Base-by-base conservation (phyloP, 106 monocot genomes). In the Xerophyta viscosa region DNA sequence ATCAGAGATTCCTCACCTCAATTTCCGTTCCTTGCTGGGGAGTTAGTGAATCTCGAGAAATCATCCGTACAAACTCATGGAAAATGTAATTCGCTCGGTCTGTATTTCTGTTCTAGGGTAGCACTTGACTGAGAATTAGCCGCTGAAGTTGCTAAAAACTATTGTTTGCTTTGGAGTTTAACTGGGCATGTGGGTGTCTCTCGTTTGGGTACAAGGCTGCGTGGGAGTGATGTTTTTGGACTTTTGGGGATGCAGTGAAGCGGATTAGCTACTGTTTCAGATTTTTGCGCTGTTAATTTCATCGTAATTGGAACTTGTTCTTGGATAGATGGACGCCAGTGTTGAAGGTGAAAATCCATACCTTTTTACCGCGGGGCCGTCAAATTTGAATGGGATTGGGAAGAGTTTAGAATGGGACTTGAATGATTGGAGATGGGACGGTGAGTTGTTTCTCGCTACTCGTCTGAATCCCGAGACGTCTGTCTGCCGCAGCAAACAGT, bases 391-490 rank as follows among this genome's bases (percentile, higher is more conserved):
- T 48, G 56, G 63, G 24, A 20, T 24, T 48, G 65, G 61, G 54
- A 79, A 57, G 66, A 37, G 60, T 24, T 41, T 74, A 48, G 84
- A 84, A 20, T 90, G 90, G 90, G 84, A 90, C 51, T 57, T 84
- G 52, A 90, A 84, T 58, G 74, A 77, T 24, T 90, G 90, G 90
- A 74, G 48, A 41, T 90, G 90, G 90, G 77, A 90, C 49, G 77
- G 84, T 0, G 61, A 90, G 39, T 67, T 31, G n/a, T 75, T 84
- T 54, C 20, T 81, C 3, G 90, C 90, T 2, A 90, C 66, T 19
- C 73, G 67, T n/a, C n/a, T 63, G 39, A 79, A 76, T 43, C 44
- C 29, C 10, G 18, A 17, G 29, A 52, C 66, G 3, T 66, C 74
- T 4, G 63, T 58, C 7, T 77, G 73, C 46, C 61, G 62, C 53